Evolutionary conservation across 306 rosid species (phyloP).

Genomic region (Sesbania bispinosa): DNA sequence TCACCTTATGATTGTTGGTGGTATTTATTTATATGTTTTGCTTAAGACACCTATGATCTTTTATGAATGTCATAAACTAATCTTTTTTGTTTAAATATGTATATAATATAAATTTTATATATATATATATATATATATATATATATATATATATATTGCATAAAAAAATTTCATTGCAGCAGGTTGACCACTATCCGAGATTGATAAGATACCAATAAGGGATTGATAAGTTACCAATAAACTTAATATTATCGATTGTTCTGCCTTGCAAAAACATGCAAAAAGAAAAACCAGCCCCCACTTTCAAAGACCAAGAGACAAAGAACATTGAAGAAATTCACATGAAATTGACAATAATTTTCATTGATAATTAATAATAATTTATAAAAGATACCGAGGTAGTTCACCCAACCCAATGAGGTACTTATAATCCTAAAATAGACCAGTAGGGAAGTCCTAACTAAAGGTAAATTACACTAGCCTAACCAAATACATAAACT

Average conservation of each 20-base stretch:
- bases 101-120: no score
- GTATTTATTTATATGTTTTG: no score
- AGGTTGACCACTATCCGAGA: no score
- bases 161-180: no score
- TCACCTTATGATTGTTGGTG: no score
- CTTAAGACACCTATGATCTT: no score
- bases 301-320: background rate
- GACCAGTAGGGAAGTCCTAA: background rate
- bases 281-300: background rate
- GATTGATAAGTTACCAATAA: background rate
- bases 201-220: no score
- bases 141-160: no score
- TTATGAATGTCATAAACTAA: no score
- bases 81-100: no score
- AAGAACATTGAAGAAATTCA: background rate
- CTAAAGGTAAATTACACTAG: conserved; percentile 1
- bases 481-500: background rate
- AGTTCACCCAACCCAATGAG: background rate
- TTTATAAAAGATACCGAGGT: background rate
- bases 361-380: background rate
- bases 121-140: no score
- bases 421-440: background rate
- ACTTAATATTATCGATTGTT: background rate
- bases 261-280: background rate
- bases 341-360: background rate